phyloP scores from a whole-genome alignment of 306 rosid genomes.

The Cicer cuneatum region DNA sequence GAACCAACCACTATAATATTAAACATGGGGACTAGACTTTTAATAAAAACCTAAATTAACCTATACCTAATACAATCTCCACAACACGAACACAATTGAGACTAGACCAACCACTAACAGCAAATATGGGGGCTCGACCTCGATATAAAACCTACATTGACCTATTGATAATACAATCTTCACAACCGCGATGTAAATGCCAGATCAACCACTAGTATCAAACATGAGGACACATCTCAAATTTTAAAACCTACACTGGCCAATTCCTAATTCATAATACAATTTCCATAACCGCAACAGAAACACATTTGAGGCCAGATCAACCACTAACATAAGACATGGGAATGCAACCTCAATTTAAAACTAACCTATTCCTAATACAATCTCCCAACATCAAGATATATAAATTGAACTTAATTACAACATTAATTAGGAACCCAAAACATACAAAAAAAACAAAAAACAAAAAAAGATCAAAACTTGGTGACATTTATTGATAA shows the following conservation, averaged over 20 bases:
- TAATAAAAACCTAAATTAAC: no score
- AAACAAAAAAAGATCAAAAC: neutral
- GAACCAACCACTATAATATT: no score
- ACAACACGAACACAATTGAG: neutral
- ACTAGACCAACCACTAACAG: neutral
- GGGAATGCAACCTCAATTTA: neutral
- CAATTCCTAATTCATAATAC: neutral
- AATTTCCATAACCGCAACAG: no score
- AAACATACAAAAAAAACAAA: neutral
- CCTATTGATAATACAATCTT: neutral
- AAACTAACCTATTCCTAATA: neutral
- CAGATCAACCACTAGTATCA: no score
- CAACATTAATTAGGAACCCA: neutral
- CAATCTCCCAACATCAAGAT: neutral
- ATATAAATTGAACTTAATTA: conserved; percentile 15
- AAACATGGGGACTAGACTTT: no score
- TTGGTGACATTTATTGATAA: neutral
- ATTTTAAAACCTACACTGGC: neutral
- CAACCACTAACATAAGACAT: no score
- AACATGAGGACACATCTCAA: neutral
- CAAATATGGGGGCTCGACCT: neutral
- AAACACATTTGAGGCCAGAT: no score
- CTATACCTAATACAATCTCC: neutral
- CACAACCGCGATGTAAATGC: no score
- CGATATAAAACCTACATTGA: neutral